Percentiles rank a stretch among this genome's conserved stretches.
Conservation (phyloP, 1,284 basidiomycete genomes). For the Ustilago nuda region DNA sequence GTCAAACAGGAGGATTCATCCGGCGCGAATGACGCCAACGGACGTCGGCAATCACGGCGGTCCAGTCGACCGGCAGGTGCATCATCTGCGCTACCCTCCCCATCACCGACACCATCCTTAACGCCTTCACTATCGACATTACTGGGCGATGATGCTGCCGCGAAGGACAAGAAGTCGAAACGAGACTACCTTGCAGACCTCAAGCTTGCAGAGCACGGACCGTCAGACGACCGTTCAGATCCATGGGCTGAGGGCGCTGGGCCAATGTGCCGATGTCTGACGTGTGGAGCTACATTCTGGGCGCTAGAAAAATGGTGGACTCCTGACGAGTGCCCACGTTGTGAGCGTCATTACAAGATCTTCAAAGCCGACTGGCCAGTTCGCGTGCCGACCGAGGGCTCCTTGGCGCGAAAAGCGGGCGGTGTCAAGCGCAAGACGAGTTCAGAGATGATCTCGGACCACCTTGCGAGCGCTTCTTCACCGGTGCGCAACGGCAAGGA, state of each 20-base stretch:
- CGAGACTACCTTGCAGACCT: conserved; percentile 43
- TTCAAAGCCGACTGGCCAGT: conserved; percentile 67
- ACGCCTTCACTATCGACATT: conserved; percentile 31
- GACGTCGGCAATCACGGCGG: conserved; percentile 40
- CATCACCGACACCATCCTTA: conserved; percentile 43
- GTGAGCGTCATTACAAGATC: conserved; percentile 68
- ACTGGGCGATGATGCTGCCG: conserved; percentile 20
- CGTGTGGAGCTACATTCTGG: conserved; percentile 64
- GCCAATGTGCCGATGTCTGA: conserved; percentile 58
- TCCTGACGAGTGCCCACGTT: conserved; percentile 66
- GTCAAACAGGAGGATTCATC: conserved; percentile 30
- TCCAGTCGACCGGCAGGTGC: conserved; percentile 28
- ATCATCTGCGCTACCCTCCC: conserved; percentile 38
- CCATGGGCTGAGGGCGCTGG: conserved; percentile 52
- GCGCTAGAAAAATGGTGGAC: conserved; percentile 68
- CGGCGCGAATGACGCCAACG: conserved; percentile 31
- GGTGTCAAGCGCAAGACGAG: conserved; percentile 48
- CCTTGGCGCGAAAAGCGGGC: conserved; percentile 33
- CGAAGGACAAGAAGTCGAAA: conserved; percentile 42
- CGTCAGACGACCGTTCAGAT: conserved; percentile 50
- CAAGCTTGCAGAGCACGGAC: conserved; percentile 51
- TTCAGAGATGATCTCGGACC: conserved; percentile 45
- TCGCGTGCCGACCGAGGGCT: conserved; percentile 46
- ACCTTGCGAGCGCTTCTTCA: conserved; percentile 33
- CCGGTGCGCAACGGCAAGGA: conserved; percentile 40